Base-by-base conservation (phyloP, 108 stramenopile genomes). In the Chaetoceros muelleri region DNA sequence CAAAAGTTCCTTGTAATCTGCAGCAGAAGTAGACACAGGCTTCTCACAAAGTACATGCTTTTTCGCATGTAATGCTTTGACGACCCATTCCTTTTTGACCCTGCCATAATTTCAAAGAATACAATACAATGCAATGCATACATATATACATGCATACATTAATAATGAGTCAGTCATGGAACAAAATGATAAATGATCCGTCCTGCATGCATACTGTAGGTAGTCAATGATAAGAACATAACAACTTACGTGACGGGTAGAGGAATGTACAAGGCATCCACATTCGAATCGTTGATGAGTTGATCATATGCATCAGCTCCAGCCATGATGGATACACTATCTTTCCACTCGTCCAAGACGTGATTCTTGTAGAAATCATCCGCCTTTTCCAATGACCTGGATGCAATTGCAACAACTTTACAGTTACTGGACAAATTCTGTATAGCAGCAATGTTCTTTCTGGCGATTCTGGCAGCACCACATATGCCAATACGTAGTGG, bases 21-120 rank as follows among this genome's bases (percentile, higher is more conserved):
- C 44, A 16, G 74, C 45, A 18, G 58, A 65, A 2, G 58, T 64
- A 2, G 81, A 78, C n/a, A 80, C 73, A 1, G 85, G 81, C 52
- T 87, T 81, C 54, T 82, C 75, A 22, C 78, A 47, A 20, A 87
- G 30, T 1, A 87, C 85, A 57, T 87, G 85, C 40, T 80, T 72
- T 23, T 61, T 53, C 2, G 63, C 57, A 40, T 64, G 24, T 18
- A 86, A 53, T 5, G 85, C 76, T 23, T 54, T 54, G 46, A 58
- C 28, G 24, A 64, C 66, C 48, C 70, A 75, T 45, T 57, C 49
- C 19, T 75, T 51, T 53, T 75, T 64, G 0, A 74, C 21, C 19
- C 52, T 66, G n/a, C n/a, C n/a, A n/a, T n/a, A n/a, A n/a, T n/a
- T n/a, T n/a, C n/a, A 18, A 18, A 18, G 18, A 18, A 45, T 17